phyloP scores from a whole-genome alignment of 345 rosid species.

The Citropsis articulata region DNA sequence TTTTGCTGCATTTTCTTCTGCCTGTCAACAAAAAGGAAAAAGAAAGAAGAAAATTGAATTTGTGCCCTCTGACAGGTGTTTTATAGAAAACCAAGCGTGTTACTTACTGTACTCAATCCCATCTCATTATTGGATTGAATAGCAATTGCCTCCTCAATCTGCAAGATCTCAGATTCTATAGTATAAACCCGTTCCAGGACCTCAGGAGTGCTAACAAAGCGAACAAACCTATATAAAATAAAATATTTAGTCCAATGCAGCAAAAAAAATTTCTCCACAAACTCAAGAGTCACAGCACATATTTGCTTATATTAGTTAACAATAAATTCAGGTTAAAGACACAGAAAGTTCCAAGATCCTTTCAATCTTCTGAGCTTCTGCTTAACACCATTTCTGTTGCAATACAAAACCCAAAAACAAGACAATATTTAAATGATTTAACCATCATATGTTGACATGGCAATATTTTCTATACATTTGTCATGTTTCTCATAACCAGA shows the following conservation, averaged over 20 bases:
- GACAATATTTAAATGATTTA: too few relatives aligned
- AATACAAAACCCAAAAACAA: too few relatives aligned
- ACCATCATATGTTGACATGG: too few relatives aligned
- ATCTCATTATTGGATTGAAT: conserved; percentile 64
- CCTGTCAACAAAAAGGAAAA: conserved; percentile 34
- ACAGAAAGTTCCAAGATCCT: not conserved
- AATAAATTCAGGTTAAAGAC: not conserved
- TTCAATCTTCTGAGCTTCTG: too few relatives aligned
- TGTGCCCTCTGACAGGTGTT: conserved; percentile 7
- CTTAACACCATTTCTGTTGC: too few relatives aligned
- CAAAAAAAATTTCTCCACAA: not conserved
- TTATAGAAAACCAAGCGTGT: conserved; percentile 11
- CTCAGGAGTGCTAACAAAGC: conserved; percentile 96
- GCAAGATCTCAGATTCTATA: conserved; percentile 87
- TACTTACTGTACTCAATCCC: conserved; percentile 56
- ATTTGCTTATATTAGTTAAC: not conserved
- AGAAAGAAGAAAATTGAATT: conserved; percentile 8
- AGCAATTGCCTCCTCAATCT: conserved; percentile 85
- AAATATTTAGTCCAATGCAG: conserved; percentile 15
- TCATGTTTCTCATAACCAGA: not conserved
- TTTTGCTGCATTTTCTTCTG: conserved; percentile 47
- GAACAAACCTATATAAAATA: conserved; percentile 75
- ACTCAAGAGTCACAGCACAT: not conserved
- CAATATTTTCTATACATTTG: too few relatives aligned
- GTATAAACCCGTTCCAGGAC: conserved; percentile 73